Base-by-base conservation (phyloP, 331 rosid genomes). In the Rhamnella rubrinervis region DNA sequence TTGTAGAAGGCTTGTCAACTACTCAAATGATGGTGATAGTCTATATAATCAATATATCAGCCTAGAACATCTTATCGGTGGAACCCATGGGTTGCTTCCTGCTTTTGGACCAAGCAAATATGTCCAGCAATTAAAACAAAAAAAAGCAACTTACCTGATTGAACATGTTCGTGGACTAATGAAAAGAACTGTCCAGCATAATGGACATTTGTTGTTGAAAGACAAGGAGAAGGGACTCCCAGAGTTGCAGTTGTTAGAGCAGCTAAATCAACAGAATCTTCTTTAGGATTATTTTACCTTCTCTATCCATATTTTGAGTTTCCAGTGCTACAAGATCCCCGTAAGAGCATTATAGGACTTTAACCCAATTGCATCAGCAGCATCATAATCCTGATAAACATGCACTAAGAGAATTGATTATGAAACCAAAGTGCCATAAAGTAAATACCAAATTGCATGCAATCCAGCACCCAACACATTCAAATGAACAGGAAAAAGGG, bases 251-350 rank as follows among this genome's bases (percentile, higher is more conserved):
- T 86, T 70, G 99, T 95, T 71, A 97, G 97, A 55, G 99, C 99
- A 71, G 73, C 96, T 81, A 95, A 95, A 86, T 95, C 99, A 65
- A 95, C 89, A 67, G 82, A 80, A 84, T 91, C 97, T 75, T 95
- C 99, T 83, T 91, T 96, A 20, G 61, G 71, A 70, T 47, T 82
- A 57, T 66, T 86, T 81, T 78, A 63, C 28, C 53, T 47, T 77
- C 81, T 68, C 40, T 61, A 59, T 81, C 88, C 80, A 81, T 75
- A 53, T 79, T 85, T 74, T 40, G 76, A 61, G 97, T 83, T 78
- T 95, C 99, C 78, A 95, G 87, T 68, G 96, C 89, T 67, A 95
- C 99, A 68, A 95, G 99, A 83, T 95, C 96, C 76, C 97, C 84
- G 35, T 89, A 38, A 95, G 89, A 67, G 96, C 72, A 76, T 95